phyloP scores from a whole-genome alignment of 169 alveolate genomes.

The Sarcocystis neurona region DNA sequence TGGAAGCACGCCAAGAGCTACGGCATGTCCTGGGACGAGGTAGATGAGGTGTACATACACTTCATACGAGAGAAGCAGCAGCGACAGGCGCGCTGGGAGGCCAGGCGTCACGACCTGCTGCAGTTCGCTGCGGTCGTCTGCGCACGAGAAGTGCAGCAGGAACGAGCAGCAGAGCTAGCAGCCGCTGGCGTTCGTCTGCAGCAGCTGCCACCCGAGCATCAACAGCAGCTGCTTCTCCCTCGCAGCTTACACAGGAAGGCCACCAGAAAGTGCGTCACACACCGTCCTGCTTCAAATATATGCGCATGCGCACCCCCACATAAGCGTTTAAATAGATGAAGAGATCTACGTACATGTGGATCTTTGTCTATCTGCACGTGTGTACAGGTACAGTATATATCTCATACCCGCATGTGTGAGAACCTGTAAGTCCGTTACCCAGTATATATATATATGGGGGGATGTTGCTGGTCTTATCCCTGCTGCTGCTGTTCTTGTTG shows the following conservation, averaged over 20 bases:
- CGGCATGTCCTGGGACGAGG: constrained; percentile 64
- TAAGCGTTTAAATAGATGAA: no score
- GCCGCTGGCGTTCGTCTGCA: constrained; percentile 12
- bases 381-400: no score
- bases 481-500: no score
- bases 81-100: constrained; percentile 45
- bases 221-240: constrained; percentile 44
- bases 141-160: constrained; percentile 9
- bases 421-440: no score
- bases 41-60: constrained; percentile 56
- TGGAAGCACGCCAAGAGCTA: constrained; percentile 56
- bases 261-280: constrained; percentile 24
- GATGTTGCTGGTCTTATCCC: no score
- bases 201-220: background rate
- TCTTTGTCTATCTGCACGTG: no score
- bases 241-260: constrained; percentile 27
- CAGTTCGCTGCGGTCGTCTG: constrained; percentile 51
- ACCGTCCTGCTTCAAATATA: background rate
- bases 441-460: no score
- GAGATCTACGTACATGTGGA: background rate
- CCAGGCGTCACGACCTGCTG: constrained; percentile 12
- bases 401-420: no score
- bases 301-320: background rate
- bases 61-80: constrained; percentile 20
- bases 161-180: background rate